These are phyloP conservation scores for Maudiozyma saulgeensis DNA, from an alignment of 805 yeast genomes.

Conservation along the genomic window DNA sequence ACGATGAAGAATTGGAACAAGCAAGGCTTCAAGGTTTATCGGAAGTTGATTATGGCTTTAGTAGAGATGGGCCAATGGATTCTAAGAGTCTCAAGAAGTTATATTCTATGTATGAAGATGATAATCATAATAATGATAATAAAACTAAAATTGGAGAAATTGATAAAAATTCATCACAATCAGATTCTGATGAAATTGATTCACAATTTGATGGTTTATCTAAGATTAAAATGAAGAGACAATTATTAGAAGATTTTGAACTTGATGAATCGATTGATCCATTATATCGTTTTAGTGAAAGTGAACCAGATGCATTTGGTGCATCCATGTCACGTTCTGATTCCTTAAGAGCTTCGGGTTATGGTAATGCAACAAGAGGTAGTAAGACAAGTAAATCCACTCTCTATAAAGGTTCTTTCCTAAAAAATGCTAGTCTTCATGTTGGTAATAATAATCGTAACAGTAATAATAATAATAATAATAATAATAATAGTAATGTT, in stretches of 20 bases:
- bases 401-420: background rate
- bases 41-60: background rate
- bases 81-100: background rate
- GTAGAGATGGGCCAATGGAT: background rate
- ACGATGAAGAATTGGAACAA: slow-evolving; percentile 7
- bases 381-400: background rate
- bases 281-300: slow-evolving; percentile 10
- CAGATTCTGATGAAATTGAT: slow-evolving; percentile 21
- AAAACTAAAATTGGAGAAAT: background rate
- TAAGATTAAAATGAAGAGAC: slow-evolving; percentile 14
- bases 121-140: background rate
- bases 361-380: background rate
- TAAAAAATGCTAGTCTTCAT: background rate
- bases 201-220: slow-evolving; percentile 24
- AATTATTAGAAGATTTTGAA: slow-evolving; percentile 14
- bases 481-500: no score
- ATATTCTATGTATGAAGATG: background rate
- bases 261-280: slow-evolving; percentile 27
- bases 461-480: background rate
- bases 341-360: background rate
- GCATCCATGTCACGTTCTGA: background rate
- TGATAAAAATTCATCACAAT: slow-evolving; percentile 11
- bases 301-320: background rate
- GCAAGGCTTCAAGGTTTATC: slow-evolving; percentile 5
- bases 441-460: background rate